phyloP scores from a whole-genome alignment of 257 asterid species.

The Solanum sejunctum region DNA sequence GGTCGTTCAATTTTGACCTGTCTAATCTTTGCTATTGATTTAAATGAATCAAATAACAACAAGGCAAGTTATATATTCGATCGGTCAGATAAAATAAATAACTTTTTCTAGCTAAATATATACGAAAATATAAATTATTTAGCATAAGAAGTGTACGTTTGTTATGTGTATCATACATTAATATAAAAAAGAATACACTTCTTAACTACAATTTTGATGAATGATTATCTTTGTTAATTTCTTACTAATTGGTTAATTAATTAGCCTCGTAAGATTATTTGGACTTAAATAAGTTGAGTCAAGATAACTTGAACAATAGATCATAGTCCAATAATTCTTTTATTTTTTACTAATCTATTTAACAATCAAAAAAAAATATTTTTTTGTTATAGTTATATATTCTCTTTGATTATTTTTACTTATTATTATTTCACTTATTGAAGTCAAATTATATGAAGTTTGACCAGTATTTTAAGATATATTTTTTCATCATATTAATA shows the following conservation, averaged over 20 bases:
- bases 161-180: not conserved
- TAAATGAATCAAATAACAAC: too few relatives aligned
- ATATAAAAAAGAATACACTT: not conserved
- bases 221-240: not conserved
- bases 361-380: not conserved
- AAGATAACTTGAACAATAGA: not conserved
- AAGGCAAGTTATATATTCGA: too few relatives aligned
- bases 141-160: not conserved
- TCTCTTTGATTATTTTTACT: too few relatives aligned
- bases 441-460: too few relatives aligned
- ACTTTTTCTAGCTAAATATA: too few relatives aligned
- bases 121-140: not conserved
- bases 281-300: not conserved
- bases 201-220: not conserved
- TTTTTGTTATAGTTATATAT: not conserved
- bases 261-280: not conserved
- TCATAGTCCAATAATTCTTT: not conserved
- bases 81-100: too few relatives aligned
- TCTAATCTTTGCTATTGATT: too few relatives aligned
- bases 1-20: too few relatives aligned
- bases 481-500: too few relatives aligned
- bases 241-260: not conserved
- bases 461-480: too few relatives aligned
- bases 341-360: too few relatives aligned
- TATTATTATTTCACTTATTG: too few relatives aligned